A percentile compares a stretch with the other conserved stretches of the same genome.
Evolutionary conservation across 495 filamentous ascomycete species (phyloP).

Genomic region (Talaromyces adpressus): DNA sequence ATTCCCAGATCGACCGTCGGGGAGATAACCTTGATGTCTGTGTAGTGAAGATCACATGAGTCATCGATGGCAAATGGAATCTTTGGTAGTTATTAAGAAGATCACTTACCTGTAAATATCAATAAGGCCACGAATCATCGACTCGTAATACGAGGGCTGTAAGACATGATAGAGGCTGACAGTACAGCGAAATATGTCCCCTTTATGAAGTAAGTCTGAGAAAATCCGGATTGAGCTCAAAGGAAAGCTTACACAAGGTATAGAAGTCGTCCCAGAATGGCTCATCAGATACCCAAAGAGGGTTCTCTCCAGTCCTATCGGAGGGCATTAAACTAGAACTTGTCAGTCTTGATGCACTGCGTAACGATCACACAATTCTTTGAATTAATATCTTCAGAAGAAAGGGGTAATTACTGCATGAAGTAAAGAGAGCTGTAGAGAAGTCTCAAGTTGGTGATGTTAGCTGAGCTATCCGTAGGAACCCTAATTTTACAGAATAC

Average conservation of each 20-base stretch:
- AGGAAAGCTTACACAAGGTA: constrained; percentile 23
- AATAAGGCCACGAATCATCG: constrained; percentile 56
- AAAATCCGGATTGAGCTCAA: not conserved
- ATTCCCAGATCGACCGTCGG: constrained; percentile 52
- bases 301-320: constrained; percentile 70
- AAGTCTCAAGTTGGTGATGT: constrained; percentile 56
- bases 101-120: constrained; percentile 22
- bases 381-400: not conserved
- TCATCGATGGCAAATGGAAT: not conserved
- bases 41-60: not conserved
- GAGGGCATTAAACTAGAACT: constrained; percentile 48
- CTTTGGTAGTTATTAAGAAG: not conserved
- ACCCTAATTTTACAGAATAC: constrained; percentile 54
- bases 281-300: constrained; percentile 57
- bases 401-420: constrained; percentile 29
- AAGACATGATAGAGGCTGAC: constrained; percentile 59
- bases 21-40: constrained; percentile 47
- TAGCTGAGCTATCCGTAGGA: constrained; percentile 39
- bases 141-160: constrained; percentile 53
- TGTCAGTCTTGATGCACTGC: not conserved
- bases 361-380: not conserved
- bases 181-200: constrained; percentile 25
- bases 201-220: constrained; percentile 9
- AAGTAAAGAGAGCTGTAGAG: constrained; percentile 66
- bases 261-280: constrained; percentile 62